Evolutionary conservation across 495 filamentous ascomycete genomes (phyloP), one percentile per base, ranked within the genome.

Genomic region (Daldinia decipiens): DNA sequence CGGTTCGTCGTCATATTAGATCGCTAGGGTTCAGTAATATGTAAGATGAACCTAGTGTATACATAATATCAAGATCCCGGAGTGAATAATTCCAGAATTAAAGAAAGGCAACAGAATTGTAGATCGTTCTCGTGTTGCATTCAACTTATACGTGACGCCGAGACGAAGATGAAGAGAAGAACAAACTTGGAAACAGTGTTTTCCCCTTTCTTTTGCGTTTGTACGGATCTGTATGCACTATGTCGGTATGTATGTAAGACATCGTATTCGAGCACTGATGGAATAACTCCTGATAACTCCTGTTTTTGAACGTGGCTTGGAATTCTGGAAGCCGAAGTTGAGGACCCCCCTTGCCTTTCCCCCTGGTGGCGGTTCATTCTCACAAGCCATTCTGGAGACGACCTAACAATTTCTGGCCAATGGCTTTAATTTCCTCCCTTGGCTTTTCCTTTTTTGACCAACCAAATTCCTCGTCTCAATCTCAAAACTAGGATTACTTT

Each of bases 291-390:
- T n/a, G n/a, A n/a, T n/a, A n/a, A 24, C 56, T 65, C 70, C 60
- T 72, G 70, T 72, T 68, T 68, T 72, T 72, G 56, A 62, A 54
- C 47, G 60, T 72, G 70, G 65, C 70, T 72, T 72, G 61, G 63
- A 59, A 55, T 59, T 59, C 53, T 56, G 50, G 53, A 40, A 60
- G 59, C 52, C 54, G 27, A 34, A 47, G 61, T 39, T 45, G 56
- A 57, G 19, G 52, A 12, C 67, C 62, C 68, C 68, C 40, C 68
- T n/a, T n/a, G n/a, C 40, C 57, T 54, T 24, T 9, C 58, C 54
- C 64, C 45, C 34, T 45, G 27, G 50, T 43, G 27, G 31, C 21
- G 56, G 15, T 58, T 31, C 55, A 15, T 52, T 54, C 32, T 53
- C 32, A 39, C 55, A 3, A 39, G 32, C 56, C 52, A 43, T 58